These are phyloP conservation scores for Rhododendron kiyosumense DNA, from an alignment of 148 eudicot genomes.

Conservation along the genomic window DNA sequence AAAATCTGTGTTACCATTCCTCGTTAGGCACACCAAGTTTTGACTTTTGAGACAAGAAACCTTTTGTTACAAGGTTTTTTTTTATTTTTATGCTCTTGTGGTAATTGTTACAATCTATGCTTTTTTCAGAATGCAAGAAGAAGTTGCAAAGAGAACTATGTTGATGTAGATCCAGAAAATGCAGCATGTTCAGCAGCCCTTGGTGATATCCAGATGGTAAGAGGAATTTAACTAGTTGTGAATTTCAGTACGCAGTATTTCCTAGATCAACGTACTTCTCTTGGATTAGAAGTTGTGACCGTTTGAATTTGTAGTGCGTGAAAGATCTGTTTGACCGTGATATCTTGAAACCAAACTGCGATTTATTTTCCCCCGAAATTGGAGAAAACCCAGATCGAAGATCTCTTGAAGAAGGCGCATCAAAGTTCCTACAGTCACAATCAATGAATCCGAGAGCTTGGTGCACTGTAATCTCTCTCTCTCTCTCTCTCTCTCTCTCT, in stretches of 20 bases:
- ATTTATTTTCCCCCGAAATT: too few species aligned
- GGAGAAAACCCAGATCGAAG: background rate
- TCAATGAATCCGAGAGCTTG: background rate
- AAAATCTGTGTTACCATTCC: too few species aligned
- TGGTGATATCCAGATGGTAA: conserved; percentile 7
- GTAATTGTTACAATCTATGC: too few species aligned
- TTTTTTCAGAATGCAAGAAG: conserved; percentile 16
- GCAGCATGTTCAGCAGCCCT: conserved; percentile 17
- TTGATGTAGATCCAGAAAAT: conserved; percentile 13
- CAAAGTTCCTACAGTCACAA: background rate
- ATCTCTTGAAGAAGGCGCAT: background rate
- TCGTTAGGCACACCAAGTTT: too few species aligned
- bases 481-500: background rate
- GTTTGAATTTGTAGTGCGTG: conserved; percentile 17
- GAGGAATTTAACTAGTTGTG: background rate
- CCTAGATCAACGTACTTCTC: too few species aligned
- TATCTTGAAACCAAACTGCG: conserved; percentile 17
- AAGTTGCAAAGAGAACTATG: conserved; percentile 19
- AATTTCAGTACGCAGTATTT: background rate
- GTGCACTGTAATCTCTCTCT: conserved; percentile 16
- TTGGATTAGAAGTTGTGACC: background rate
- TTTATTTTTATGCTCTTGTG: background rate
- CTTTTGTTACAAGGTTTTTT: too few species aligned
- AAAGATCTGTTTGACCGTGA: conserved; percentile 2
- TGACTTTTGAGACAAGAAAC: too few species aligned